Evolutionary conservation across 2,329 filamentous ascomycete species (phyloP).

Genomic region (Ascochyta pisi): DNA sequence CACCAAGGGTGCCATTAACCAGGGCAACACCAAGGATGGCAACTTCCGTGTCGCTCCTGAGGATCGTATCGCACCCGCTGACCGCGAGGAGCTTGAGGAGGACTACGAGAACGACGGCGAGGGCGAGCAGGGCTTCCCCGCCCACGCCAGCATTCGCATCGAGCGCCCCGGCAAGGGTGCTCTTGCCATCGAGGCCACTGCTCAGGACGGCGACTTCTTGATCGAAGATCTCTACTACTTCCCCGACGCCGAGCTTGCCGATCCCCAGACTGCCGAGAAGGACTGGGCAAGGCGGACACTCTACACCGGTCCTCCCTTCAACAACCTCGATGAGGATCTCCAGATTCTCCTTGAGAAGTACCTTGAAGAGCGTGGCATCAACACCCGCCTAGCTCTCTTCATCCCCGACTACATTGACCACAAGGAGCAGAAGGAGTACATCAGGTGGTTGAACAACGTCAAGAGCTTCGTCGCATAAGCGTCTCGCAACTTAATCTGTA

Average conservation of each 20-base stretch:
- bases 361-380: conserved; percentile 92
- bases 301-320: conserved; percentile 91
- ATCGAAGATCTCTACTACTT: conserved; percentile 94
- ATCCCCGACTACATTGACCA: conserved; percentile 95
- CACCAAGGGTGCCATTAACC: conserved; percentile 63
- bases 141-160: conserved; percentile 82
- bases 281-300: conserved; percentile 77
- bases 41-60: conserved; percentile 64
- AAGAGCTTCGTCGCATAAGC: conserved; percentile 78
- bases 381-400: conserved; percentile 84
- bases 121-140: conserved; percentile 70
- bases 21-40: conserved; percentile 57
- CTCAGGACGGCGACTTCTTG: conserved; percentile 83
- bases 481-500: conserved; percentile 21
- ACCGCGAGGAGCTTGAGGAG: conserved; percentile 64
- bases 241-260: conserved; percentile 76
- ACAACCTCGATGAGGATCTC: conserved; percentile 93
- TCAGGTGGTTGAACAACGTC: conserved; percentile 84
- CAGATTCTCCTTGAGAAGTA: conserved; percentile 92
- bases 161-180: conserved; percentile 88
- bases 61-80: conserved; percentile 63
- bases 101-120: conserved; percentile 60
- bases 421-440: conserved; percentile 98
- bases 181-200: conserved; percentile 83
- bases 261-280: conserved; percentile 76